These are phyloP conservation scores for Lichtheimia ornata DNA, from an alignment of 371 early-diverging fungal genomes.

Conservation along the genomic window DNA sequence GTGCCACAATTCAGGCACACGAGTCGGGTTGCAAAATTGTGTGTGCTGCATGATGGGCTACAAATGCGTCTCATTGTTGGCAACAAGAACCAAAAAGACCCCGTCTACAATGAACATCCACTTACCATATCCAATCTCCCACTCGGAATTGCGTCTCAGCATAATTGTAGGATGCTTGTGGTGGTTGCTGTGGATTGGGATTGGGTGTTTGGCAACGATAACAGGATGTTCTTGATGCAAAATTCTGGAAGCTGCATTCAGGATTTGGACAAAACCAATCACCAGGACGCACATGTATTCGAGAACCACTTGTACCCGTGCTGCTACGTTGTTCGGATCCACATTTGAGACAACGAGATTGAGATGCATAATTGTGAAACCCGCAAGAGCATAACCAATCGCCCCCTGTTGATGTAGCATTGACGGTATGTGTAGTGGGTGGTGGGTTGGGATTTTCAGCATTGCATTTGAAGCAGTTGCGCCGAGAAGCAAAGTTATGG, in stretches of 20 bases:
- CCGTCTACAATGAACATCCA: background rate
- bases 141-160: constrained; percentile 47
- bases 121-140: constrained; percentile 66
- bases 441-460: constrained; percentile 29
- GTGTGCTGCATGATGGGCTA: constrained; percentile 57
- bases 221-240: constrained; percentile 69
- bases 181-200: constrained; percentile 29
- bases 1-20: constrained; percentile 61
- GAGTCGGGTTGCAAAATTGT: constrained; percentile 66
- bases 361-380: constrained; percentile 63
- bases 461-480: constrained; percentile 75
- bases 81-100: background rate
- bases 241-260: constrained; percentile 77
- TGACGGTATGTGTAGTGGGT: background rate
- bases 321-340: constrained; percentile 23
- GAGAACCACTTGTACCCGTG: background rate
- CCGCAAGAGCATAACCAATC: constrained; percentile 61
- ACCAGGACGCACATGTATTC: constrained; percentile 52
- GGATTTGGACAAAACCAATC: constrained; percentile 79
- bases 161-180: constrained; percentile 12
- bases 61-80: background rate
- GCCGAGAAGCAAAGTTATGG: constrained; percentile 76
- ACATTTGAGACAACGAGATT: constrained; percentile 47
- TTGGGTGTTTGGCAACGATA: constrained; percentile 61
- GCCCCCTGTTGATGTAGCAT: constrained; percentile 25